Conservation (phyloP, 306 rosid genomes). For the Dryas alaskensis region DNA sequence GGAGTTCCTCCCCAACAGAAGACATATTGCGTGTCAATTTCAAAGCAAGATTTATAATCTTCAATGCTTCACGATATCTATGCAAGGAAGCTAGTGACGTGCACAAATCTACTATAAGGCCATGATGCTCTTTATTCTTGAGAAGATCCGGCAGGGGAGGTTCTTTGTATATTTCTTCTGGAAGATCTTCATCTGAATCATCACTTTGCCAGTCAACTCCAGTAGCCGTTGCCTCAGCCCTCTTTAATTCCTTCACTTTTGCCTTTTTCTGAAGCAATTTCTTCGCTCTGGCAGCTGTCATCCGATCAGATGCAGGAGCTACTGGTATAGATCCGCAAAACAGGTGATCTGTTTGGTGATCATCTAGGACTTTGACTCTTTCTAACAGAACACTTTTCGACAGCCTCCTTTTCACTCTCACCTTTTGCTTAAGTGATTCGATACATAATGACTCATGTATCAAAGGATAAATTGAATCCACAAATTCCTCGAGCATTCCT, state of each 20-base stretch:
- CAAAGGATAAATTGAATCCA: slow-evolving; percentile 37
- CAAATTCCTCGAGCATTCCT: slow-evolving; percentile 45
- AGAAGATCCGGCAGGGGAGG: slow-evolving; percentile 66
- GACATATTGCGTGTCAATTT: slow-evolving; percentile 48
- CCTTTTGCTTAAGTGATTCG: slow-evolving; percentile 43
- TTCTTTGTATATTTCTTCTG: slow-evolving; percentile 47
- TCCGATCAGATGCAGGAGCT: slow-evolving; percentile 62
- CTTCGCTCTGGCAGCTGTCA: slow-evolving; percentile 76
- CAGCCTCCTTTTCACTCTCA: slow-evolving; percentile 64
- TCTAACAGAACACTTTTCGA: slow-evolving; percentile 56
- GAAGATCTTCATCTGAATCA: slow-evolving; percentile 69
- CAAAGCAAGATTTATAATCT: slow-evolving; percentile 67
- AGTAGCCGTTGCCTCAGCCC: slow-evolving; percentile 67
- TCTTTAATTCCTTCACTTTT: slow-evolving; percentile 56
- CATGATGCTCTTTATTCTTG: slow-evolving; percentile 64
- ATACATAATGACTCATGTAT: slow-evolving; percentile 42
- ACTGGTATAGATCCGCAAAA: slow-evolving; percentile 66
- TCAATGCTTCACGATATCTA: slow-evolving; percentile 78
- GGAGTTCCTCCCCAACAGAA: slow-evolving; percentile 67
- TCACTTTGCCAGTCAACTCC: slow-evolving; percentile 74
- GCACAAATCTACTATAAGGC: slow-evolving; percentile 72
- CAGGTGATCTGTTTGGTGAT: slow-evolving; percentile 50
- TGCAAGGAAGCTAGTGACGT: slow-evolving; percentile 70
- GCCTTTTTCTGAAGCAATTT: slow-evolving; percentile 66
- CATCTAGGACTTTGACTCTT: slow-evolving; percentile 56